Evolutionary conservation across 2,329 filamentous ascomycete species (phyloP), one percentile per base, ranked within the genome.

Genomic region (Diplocarpon mali): DNA sequence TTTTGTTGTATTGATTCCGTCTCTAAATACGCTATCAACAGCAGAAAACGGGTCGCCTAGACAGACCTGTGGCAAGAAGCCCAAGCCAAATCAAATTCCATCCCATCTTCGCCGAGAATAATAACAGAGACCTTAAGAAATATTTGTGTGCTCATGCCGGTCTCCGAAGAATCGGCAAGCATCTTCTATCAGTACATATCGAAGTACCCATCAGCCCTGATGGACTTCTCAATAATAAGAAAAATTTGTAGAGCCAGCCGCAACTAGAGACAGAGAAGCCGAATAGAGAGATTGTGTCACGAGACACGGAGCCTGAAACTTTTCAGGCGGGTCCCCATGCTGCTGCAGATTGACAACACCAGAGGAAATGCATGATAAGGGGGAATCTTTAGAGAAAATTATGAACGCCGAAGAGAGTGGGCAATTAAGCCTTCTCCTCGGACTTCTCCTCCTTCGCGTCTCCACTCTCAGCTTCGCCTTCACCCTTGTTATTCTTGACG

Each of bases 401-500:
- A 44, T 34, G 37, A 37, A 39, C 38, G 30, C 35, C 38, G 40
- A 57, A 53, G 47, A 60, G 56, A 57, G 45, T 47, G 55, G 55
- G 58, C 55, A 60, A 60, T 63, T 69, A 72, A 62, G 69, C 69
- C 65, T 74, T 76, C 53, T 72, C 69, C 57, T 71, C 69, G 36
- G 61, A 62, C 59, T 68, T 67, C 57, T 73, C 69, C 69, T 77
- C 72, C 62, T 70, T 68, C 39, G 59, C 60, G 52, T 69, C 68
- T 42, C 50, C 56, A 40, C 49, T 50, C 39, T 66, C 67, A 30
- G 62, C 63, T 65, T 50, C 50, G n/a, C 52, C 58, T 17, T 56
- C 59, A 40, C 53, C 53, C 45, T 60, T 60, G 49, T 61, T 61
- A 52, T 58, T 62, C 80, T 96, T 96, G 70, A 96, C 83, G 67